Percentiles rank a stretch among this genome's conserved stretches.
Conservation (phyloP, 1,284 basidiomycete genomes). For the Marasmius sp. region DNA sequence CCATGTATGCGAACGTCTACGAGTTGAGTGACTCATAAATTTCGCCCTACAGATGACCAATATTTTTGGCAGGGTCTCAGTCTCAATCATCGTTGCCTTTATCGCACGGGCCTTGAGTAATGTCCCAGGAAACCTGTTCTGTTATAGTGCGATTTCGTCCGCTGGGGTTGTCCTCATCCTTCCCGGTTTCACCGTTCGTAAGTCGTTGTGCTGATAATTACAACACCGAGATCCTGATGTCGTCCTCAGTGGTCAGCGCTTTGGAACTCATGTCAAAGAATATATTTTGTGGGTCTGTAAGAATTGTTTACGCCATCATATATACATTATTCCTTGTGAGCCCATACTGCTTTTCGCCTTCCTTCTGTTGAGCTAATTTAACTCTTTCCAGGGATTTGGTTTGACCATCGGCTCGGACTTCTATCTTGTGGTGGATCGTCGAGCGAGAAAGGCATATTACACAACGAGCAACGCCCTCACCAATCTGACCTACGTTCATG, state of each 20-base stretch:
- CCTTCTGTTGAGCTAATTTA: slow-evolving; percentile 1
- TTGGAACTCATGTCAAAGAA: slow-evolving; percentile 84
- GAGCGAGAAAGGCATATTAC: slow-evolving; percentile 55
- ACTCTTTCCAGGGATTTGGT: slow-evolving; percentile 66
- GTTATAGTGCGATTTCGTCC: slow-evolving; percentile 82
- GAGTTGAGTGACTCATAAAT: slow-evolving; percentile 58
- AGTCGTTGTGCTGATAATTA: slow-evolving; percentile 27
- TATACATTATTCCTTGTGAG: slow-evolving; percentile 80
- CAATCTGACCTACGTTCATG: slow-evolving; percentile 53
- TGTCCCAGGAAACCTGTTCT: slow-evolving; percentile 68
- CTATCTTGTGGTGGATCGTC: slow-evolving; percentile 73
- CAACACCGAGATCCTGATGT: neutral
- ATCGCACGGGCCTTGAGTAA: slow-evolving; percentile 73
- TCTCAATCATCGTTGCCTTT: slow-evolving; percentile 82
- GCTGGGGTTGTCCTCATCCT: slow-evolving; percentile 79
- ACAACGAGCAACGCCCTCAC: slow-evolving; percentile 36
- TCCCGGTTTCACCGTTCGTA: slow-evolving; percentile 77
- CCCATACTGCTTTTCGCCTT: slow-evolving; percentile 11
- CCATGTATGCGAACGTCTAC: slow-evolving; percentile 87
- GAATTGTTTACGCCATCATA: slow-evolving; percentile 87
- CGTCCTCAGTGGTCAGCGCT: slow-evolving; percentile 68
- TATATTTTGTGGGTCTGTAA: slow-evolving; percentile 82
- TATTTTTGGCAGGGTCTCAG: slow-evolving; percentile 60
- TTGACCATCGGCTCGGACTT: slow-evolving; percentile 85
- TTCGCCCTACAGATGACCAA: neutral